phyloP scores from a whole-genome alignment of 179 eudicot species.

The Nepenthes alata region DNA sequence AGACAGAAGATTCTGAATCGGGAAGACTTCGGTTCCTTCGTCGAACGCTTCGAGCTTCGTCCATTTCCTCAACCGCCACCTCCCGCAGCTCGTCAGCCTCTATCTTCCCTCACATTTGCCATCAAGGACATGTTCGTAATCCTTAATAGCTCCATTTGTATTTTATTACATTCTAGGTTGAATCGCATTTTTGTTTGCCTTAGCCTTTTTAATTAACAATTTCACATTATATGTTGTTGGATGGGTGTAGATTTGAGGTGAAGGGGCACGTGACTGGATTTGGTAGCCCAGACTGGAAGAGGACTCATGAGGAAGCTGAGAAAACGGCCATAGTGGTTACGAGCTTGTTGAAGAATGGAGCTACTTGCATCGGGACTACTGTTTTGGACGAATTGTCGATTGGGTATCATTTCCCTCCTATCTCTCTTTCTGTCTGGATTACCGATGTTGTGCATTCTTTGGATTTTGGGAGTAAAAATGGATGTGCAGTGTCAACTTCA shows the following conservation, averaged over 20 bases:
- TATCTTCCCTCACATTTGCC: slow-evolving; percentile 50
- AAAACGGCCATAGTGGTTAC: slow-evolving; percentile 54
- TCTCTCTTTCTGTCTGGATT: background rate
- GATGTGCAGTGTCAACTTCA: no score
- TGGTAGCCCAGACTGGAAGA: slow-evolving; percentile 75
- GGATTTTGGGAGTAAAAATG: no score
- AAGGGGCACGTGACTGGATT: slow-evolving; percentile 66
- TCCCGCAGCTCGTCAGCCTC: slow-evolving; percentile 54
- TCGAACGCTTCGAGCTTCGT: slow-evolving; percentile 50
- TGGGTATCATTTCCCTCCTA: slow-evolving; percentile 36
- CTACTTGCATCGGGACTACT: slow-evolving; percentile 74
- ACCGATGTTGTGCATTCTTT: no score
- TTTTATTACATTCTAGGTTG: background rate
- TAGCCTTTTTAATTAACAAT: background rate
- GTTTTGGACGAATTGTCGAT: slow-evolving; percentile 65
- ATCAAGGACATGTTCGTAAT: slow-evolving; percentile 50
- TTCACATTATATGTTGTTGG: background rate
- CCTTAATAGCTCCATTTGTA: background rate
- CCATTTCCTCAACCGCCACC: slow-evolving; percentile 82
- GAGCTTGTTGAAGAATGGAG: slow-evolving; percentile 63
- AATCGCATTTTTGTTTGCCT: background rate
- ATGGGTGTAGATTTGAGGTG: slow-evolving; percentile 52
- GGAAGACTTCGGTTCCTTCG: slow-evolving; percentile 63
- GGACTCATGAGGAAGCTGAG: slow-evolving; percentile 53
- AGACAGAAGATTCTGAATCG: slow-evolving; percentile 13